These are phyloP conservation scores for Didymella keratinophila DNA, from an alignment of 2,329 filamentous ascomycete genomes.

Conservation along the genomic window DNA sequence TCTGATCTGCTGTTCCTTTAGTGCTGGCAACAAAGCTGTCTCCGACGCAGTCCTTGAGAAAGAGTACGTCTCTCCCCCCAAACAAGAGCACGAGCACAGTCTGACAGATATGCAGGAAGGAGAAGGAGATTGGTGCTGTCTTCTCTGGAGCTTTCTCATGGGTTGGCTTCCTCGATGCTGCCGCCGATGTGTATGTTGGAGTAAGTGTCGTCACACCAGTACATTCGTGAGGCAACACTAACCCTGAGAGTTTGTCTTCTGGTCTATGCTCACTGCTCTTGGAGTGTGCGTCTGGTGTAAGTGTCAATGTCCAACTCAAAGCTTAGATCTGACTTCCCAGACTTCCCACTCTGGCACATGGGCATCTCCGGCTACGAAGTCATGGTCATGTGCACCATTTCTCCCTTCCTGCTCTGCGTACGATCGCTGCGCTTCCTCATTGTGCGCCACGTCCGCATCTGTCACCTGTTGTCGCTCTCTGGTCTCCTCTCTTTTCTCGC, in stretches of 20 bases:
- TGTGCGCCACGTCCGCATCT: conserved; percentile 71
- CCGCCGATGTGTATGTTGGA: conserved; percentile 90
- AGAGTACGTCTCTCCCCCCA: conserved; percentile 65
- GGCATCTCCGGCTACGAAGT: conserved; percentile 96
- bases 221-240: background rate
- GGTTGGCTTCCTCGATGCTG: conserved; percentile 77
- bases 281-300: conserved; percentile 93
- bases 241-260: conserved; percentile 81
- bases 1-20: conserved; percentile 47
- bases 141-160: conserved; percentile 77
- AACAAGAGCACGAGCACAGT: background rate
- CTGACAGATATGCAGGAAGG: conserved; percentile 66
- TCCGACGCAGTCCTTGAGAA: conserved; percentile 68
- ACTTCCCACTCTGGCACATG: conserved; percentile 99
- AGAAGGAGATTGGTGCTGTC: conserved; percentile 73
- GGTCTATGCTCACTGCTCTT: conserved; percentile 90
- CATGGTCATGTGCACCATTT: conserved; percentile 82
- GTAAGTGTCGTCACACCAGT: conserved; percentile 59
- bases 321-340: conserved; percentile 53
- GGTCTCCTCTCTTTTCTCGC: conserved; percentile 84
- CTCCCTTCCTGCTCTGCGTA: conserved; percentile 80
- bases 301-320: conserved; percentile 46
- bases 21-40: conserved; percentile 58
- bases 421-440: conserved; percentile 72
- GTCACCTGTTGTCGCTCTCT: conserved; percentile 78